Conservation (phyloP, 495 filamentous ascomycete species). For the Glonium stellatum region DNA sequence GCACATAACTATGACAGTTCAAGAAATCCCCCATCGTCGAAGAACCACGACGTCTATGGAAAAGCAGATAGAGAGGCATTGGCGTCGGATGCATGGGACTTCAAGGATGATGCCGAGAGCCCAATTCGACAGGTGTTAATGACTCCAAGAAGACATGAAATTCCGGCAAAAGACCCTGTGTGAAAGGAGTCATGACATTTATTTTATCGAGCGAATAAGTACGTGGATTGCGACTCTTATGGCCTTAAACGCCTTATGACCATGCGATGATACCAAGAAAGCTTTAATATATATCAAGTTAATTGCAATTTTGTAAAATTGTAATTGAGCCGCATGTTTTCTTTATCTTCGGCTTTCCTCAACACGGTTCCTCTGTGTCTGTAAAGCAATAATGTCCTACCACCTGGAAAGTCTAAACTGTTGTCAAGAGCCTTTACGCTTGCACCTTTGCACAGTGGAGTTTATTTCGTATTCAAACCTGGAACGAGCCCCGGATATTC, state of each 20-base stretch:
- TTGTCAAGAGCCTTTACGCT: no score
- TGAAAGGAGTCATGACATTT: neutral
- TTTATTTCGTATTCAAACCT: no score
- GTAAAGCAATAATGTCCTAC: no score
- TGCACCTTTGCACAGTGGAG: no score
- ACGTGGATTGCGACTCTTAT: neutral
- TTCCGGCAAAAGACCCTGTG: neutral
- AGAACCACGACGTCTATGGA: neutral
- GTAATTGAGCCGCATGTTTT: no score
- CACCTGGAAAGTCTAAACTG: no score
- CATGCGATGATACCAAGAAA: neutral
- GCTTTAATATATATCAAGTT: neutral
- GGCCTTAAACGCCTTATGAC: neutral
- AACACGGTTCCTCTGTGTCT: no score
- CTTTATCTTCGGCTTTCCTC: no score
- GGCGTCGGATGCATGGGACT: neutral
- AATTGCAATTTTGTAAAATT: no score
- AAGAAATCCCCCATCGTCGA: neutral
- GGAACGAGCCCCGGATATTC: no score
- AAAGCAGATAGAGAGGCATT: conserved; percentile 6
- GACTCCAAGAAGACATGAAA: neutral
- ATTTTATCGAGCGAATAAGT: neutral
- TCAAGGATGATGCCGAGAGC: neutral
- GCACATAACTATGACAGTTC: neutral
- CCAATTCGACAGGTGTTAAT: neutral